Conservation (phyloP, 768 basidiomycete genomes). For the Suillus paluster region DNA sequence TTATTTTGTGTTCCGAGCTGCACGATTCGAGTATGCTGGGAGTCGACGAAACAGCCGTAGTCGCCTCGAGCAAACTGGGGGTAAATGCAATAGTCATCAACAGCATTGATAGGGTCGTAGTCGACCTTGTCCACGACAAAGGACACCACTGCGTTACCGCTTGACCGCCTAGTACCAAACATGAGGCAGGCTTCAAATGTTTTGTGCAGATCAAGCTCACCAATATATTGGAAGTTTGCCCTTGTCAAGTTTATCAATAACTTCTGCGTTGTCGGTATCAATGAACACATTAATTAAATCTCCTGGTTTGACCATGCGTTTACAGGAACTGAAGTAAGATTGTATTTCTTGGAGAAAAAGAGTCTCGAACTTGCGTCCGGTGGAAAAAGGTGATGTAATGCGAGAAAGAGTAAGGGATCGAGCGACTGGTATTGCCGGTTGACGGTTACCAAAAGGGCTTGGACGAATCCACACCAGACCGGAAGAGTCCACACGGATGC, state of each 20-base stretch:
- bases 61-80: conserved; percentile 64
- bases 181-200: not conserved
- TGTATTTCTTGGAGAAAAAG: conserved; percentile 66
- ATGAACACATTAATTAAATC: conserved; percentile 74
- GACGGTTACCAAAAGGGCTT: conserved; percentile 63
- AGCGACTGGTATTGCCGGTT: conserved; percentile 70
- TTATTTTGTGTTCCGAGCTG: conserved; percentile 80
- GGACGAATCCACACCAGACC: conserved; percentile 45
- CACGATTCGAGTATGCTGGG: conserved; percentile 70
- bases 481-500: conserved; percentile 43
- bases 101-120: conserved; percentile 52
- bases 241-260: not conserved
- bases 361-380: conserved; percentile 64
- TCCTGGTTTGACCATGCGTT: conserved; percentile 67
- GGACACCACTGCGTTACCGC: conserved; percentile 58
- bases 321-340: conserved; percentile 57
- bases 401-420: conserved; percentile 74
- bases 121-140: conserved; percentile 84
- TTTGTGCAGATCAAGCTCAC: not conserved
- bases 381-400: conserved; percentile 76
- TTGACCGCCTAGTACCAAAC: not conserved
- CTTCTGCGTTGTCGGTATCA: conserved; percentile 48
- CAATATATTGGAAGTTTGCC: not conserved
- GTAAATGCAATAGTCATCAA: conserved; percentile 46
- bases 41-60: conserved; percentile 86